Conservation (phyloP, 73 alveolate species). For the Paramecium primaurelia region DNA sequence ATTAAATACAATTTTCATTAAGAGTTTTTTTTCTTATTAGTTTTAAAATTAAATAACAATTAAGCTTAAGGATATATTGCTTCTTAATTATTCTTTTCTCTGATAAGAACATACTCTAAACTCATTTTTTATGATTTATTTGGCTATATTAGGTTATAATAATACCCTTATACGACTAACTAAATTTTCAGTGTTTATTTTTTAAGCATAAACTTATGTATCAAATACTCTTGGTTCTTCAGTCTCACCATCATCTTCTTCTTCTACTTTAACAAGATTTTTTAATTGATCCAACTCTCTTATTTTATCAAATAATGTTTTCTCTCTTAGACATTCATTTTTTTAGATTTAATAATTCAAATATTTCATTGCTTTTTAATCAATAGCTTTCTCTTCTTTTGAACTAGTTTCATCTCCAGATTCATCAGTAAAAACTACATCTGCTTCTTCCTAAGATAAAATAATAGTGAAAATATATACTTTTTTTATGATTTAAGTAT, state of each 20-base stretch:
- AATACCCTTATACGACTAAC: constrained; percentile 3
- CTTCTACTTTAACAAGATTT: neutral
- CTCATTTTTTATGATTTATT: neutral
- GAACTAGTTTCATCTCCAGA: neutral
- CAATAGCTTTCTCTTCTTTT: neutral
- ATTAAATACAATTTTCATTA: neutral
- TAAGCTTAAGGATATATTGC: neutral
- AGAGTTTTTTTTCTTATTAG: neutral
- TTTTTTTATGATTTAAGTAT: neutral
- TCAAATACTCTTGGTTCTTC: neutral
- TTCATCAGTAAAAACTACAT: neutral
- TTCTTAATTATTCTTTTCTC: neutral
- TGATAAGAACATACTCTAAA: neutral
- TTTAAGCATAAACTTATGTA: neutral
- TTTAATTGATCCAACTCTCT: neutral
- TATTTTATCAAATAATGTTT: neutral
- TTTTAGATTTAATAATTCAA: neutral
- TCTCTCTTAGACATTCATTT: neutral
- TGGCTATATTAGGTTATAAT: neutral
- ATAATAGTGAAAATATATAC: neutral
- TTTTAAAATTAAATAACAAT: neutral
- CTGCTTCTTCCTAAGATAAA: neutral
- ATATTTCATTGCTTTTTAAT: neutral
- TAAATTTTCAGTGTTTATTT: neutral
- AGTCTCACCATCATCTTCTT: neutral